A percentile compares a stretch with the other conserved stretches of the same genome.
These are phyloP conservation scores for Dichomitus squalens DNA, from an alignment of 1,284 basidiomycete genomes.

Conservation along the genomic window DNA sequence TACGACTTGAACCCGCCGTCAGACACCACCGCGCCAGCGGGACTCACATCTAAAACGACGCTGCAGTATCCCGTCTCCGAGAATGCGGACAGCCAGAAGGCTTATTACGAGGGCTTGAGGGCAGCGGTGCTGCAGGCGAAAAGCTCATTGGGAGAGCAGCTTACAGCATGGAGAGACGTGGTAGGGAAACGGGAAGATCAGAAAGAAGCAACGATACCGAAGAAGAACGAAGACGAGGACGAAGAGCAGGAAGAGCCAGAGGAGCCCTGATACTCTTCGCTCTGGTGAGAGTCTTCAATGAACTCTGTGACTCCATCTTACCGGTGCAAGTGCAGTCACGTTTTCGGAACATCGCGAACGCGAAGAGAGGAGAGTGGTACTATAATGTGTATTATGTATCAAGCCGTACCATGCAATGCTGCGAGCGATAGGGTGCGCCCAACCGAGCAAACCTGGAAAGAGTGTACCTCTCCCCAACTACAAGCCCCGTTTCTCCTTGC, in stretches of 20 bases:
- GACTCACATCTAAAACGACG: slow-evolving; percentile 35
- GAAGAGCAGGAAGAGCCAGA: slow-evolving; percentile 39
- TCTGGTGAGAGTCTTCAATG: not conserved
- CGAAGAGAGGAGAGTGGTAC: slow-evolving; percentile 10
- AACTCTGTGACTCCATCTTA: not conserved
- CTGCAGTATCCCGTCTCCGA: slow-evolving; percentile 40
- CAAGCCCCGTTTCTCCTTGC: slow-evolving; percentile 64
- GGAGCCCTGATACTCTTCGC: not conserved
- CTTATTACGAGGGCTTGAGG: slow-evolving; percentile 55
- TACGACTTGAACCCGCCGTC: slow-evolving; percentile 55
- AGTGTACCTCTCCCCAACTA: slow-evolving; percentile 16
- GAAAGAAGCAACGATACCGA: slow-evolving; percentile 36
- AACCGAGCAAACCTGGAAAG: not conserved
- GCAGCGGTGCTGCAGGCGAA: slow-evolving; percentile 53
- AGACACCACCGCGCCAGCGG: slow-evolving; percentile 26
- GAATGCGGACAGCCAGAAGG: slow-evolving; percentile 32
- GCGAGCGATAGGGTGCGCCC: slow-evolving; percentile 6
- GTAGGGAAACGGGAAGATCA: slow-evolving; percentile 60
- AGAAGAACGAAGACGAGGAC: slow-evolving; percentile 46
- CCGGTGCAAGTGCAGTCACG: not conserved
- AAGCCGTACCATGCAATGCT: too few species aligned
- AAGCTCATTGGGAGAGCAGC: slow-evolving; percentile 55
- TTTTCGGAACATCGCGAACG: not conserved
- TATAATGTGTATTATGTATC: too few species aligned
- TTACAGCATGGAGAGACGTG: slow-evolving; percentile 71